A percentile compares a stretch with the other conserved stretches of the same genome.
phyloP scores from a whole-genome alignment of 2,329 filamentous ascomycete species.

The Fusarium foetens region DNA sequence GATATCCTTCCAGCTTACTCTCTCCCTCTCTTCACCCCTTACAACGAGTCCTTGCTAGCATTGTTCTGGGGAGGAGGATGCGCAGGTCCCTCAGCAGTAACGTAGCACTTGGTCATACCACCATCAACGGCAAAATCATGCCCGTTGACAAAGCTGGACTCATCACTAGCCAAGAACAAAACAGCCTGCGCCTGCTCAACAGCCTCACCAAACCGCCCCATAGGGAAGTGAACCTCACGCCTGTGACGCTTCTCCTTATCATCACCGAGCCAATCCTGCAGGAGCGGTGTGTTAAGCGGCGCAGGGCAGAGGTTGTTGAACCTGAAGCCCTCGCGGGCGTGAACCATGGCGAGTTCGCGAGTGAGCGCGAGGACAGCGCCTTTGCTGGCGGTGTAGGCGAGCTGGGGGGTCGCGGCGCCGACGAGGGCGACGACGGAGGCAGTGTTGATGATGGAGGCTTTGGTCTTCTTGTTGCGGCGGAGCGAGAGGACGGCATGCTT shows the following conservation, averaged over 20 bases:
- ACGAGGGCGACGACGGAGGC: conserved; percentile 89
- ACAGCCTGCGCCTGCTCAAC: conserved; percentile 92
- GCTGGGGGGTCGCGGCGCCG: conserved; percentile 86
- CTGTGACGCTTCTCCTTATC: conserved; percentile 83
- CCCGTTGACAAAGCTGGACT: conserved; percentile 89
- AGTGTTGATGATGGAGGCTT: conserved; percentile 89
- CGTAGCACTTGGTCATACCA: conserved; percentile 93
- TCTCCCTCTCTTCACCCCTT: neutral
- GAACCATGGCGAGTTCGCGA: conserved; percentile 89
- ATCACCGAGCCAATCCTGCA: conserved; percentile 94
- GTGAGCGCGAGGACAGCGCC: conserved; percentile 92
- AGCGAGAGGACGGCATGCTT: conserved; percentile 90
- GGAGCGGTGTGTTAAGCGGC: conserved; percentile 88
- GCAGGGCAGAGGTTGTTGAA: conserved; percentile 94
- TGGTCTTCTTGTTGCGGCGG: conserved; percentile 80
- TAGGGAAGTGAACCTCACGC: conserved; percentile 90
- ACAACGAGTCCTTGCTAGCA: conserved; percentile 60
- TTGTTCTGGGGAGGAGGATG: conserved; percentile 68
- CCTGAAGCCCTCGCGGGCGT: conserved; percentile 86
- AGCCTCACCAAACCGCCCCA: conserved; percentile 90
- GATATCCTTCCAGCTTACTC: neutral
- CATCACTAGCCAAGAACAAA: conserved; percentile 86
- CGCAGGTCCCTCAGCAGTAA: conserved; percentile 71
- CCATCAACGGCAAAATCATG: conserved; percentile 96
- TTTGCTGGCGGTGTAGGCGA: conserved; percentile 94